Evolutionary conservation across 176 grass and related monocot genomes (phyloP).

Genomic region (Juncus inflexus): DNA sequence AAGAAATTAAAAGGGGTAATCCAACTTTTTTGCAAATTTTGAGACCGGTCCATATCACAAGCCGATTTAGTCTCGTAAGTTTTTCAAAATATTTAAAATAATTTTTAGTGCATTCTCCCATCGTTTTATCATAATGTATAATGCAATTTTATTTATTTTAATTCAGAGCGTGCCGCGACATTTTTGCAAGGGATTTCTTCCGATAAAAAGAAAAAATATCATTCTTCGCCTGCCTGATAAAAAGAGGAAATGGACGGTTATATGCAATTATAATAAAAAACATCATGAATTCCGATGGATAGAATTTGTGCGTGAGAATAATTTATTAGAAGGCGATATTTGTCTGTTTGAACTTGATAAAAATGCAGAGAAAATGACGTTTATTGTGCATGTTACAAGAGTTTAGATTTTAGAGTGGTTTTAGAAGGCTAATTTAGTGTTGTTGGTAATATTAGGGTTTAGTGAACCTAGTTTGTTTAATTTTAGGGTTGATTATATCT

Average conservation of each 20-base stretch:
- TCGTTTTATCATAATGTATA: not conserved
- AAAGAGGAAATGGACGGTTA: constrained; percentile 7
- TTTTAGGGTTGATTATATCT: too few species aligned
- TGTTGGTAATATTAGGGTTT: too few species aligned
- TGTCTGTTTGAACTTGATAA: constrained; percentile 26
- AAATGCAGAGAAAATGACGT: not conserved
- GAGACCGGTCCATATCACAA: not conserved
- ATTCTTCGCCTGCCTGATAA: not conserved
- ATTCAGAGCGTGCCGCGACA: not conserved
- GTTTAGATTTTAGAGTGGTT: not conserved
- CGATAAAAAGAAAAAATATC: not conserved
- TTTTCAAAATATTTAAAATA: not conserved
- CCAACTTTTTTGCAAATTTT: constrained; percentile 40
- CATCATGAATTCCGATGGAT: constrained; percentile 2
- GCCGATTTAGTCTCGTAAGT: not conserved
- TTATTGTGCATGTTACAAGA: constrained; percentile 24
- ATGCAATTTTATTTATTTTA: not conserved
- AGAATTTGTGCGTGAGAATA: constrained; percentile 36
- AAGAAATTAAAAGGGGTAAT: constrained; percentile 25
- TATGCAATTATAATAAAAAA: not conserved
- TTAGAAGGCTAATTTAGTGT: too few species aligned
- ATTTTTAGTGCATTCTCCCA: not conserved
- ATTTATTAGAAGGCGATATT: constrained; percentile 31
- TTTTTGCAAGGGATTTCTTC: not conserved
- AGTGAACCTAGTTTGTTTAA: too few species aligned